Evolutionary conservation across 192 early-diverging fungal genomes (phyloP), one percentile per base, ranked within the genome.

Genomic region (Spizellomyces punctatus): DNA sequence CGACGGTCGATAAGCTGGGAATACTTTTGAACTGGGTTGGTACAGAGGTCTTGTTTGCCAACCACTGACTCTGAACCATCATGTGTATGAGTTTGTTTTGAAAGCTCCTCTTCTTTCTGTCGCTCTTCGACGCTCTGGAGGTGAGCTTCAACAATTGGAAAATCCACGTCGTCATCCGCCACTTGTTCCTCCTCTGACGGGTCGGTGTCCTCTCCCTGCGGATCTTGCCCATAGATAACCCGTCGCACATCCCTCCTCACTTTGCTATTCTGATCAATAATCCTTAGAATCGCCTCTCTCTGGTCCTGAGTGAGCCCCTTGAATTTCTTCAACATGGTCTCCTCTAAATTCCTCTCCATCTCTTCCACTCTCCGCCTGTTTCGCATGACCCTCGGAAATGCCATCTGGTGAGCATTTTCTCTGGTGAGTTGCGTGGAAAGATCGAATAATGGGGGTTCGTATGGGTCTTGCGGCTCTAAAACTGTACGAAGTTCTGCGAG

Each of bases 311-410:
- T 71, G 9, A 75, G 45, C 10, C 74, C 74, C 46, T 48, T n/a
- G 55, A 75, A 75, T 63, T 75, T 60, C 6, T 58, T 56, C 10
- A 56, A 48, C 49, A 70, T 60, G 14, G 67, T 67, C 41, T 68
- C 47, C 21, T 61, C 59, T 6, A 74, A 12, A 21, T 57, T 41
- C 5, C 58, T 36, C 54, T 69, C 46, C 42, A 73, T 17, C 36
- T 9, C 44, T 16, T 14, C 63, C 9, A 64, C 44, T 1, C 45
- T 9, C 36, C 16, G 0, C 12, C 63, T 9, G 21, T 27, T 46
- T 14, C 21, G 21, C 36, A 45, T 16, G 12, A 64, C 63, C 41
- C 63, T 36, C 36, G 63, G 63, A 42, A 45, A 64, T 22, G 22
- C 63, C 12, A 46, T 27, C 12, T 27, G 63, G 9, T 46, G 63